A percentile compares a stretch with the other conserved stretches of the same genome.
phyloP scores from a whole-genome alignment of 2,329 filamentous ascomycete species.

The Raffaelea deltoideospora region DNA sequence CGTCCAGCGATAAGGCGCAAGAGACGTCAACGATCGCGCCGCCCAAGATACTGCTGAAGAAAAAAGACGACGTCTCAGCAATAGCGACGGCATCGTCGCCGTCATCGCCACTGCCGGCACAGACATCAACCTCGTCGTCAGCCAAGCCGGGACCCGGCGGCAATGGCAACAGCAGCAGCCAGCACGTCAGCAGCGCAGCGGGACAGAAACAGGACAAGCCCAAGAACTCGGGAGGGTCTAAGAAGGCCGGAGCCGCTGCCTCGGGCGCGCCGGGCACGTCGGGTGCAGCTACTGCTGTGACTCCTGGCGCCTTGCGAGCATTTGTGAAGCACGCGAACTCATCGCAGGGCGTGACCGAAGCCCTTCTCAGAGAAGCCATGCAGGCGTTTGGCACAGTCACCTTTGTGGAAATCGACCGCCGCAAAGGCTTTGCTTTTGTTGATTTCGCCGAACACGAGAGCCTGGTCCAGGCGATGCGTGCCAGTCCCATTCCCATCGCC shows the following conservation, averaged over 20 bases:
- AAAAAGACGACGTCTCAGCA: conserved; percentile 16
- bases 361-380: conserved; percentile 60
- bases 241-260: not conserved
- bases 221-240: not conserved
- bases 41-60: conserved; percentile 22
- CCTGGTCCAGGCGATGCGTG: conserved; percentile 64
- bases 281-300: conserved; percentile 10
- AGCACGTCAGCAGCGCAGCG: conserved; percentile 1
- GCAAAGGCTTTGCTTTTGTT: conserved; percentile 88
- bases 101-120: conserved; percentile 8
- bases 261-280: not conserved
- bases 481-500: conserved; percentile 68
- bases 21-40: conserved; percentile 12
- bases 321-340: conserved; percentile 76
- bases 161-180: conserved; percentile 10
- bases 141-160: not conserved
- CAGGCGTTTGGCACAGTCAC: conserved; percentile 58
- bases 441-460: conserved; percentile 64
- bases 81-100: conserved; percentile 11
- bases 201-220: too few relatives aligned
- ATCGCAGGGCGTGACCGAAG: conserved; percentile 81
- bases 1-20: conserved; percentile 9
- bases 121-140: too few relatives aligned
- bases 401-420: conserved; percentile 82
- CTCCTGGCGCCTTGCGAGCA: conserved; percentile 43